A percentile compares a stretch with the other conserved stretches of the same genome.
Evolutionary conservation across 495 filamentous ascomycete genomes (phyloP).

Genomic region (Haplographium delicatum): DNA sequence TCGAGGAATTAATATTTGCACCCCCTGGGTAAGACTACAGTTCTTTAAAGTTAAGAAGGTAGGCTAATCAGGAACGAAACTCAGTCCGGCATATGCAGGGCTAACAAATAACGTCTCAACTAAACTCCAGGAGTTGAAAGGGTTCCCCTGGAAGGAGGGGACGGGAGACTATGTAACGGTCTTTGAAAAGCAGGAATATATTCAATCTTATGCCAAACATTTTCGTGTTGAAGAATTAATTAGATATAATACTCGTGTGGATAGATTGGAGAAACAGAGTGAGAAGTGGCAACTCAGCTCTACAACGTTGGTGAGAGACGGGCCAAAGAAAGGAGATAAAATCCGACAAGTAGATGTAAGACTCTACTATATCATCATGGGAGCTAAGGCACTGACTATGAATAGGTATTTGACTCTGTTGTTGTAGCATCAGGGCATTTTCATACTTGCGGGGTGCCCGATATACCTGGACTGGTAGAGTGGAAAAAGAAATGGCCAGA

Average conservation of each 20-base stretch:
- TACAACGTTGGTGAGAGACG: slow-evolving; percentile 24
- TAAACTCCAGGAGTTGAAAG: slow-evolving; percentile 49
- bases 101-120: slow-evolving; percentile 64
- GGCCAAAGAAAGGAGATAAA: slow-evolving; percentile 25
- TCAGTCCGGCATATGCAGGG: slow-evolving; percentile 52
- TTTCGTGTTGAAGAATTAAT: slow-evolving; percentile 45
- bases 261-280: slow-evolving; percentile 46
- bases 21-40: slow-evolving; percentile 36
- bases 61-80: background rate
- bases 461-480: slow-evolving; percentile 48
- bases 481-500: slow-evolving; percentile 60
- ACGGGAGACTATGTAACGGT: slow-evolving; percentile 54
- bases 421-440: slow-evolving; percentile 84
- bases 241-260: slow-evolving; percentile 53
- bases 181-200: slow-evolving; percentile 48
- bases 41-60: background rate
- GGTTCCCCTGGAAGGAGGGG: slow-evolving; percentile 55
- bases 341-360: slow-evolving; percentile 11
- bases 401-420: slow-evolving; percentile 62
- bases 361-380: background rate
- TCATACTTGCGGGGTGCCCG: slow-evolving; percentile 62
- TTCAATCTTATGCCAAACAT: slow-evolving; percentile 48
- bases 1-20: slow-evolving; percentile 36
- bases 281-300: slow-evolving; percentile 46
- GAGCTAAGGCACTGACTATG: background rate